These are phyloP conservation scores for Kwoniella botswanensis DNA, from an alignment of 768 basidiomycete genomes.

Conservation along the genomic window DNA sequence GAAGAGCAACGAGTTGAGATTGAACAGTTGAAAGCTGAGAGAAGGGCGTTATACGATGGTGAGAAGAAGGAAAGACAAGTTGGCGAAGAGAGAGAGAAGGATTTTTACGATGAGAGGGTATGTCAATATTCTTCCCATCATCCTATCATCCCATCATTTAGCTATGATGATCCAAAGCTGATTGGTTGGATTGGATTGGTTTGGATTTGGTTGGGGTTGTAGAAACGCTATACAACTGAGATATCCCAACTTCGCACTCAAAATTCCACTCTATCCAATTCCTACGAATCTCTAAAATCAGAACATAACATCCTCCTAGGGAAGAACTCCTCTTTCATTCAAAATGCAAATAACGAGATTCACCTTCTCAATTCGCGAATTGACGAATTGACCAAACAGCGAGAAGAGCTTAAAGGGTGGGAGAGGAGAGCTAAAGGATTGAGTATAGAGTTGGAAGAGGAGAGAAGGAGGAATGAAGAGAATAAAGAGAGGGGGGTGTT, in stretches of 20 bases:
- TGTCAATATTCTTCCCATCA: constrained; percentile 6
- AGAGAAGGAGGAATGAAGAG: constrained; percentile 38
- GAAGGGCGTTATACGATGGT: constrained; percentile 39
- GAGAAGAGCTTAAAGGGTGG: constrained; percentile 34
- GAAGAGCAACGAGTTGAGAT: constrained; percentile 41
- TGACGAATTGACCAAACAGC: constrained; percentile 33
- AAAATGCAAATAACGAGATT: constrained; percentile 21
- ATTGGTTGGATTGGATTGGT: constrained; percentile 5
- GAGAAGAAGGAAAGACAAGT: constrained; percentile 37
- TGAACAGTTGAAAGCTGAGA: constrained; percentile 40
- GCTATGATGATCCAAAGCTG: background rate
- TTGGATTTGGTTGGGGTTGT: background rate
- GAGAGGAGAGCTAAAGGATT: constrained; percentile 40
- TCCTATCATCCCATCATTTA: background rate
- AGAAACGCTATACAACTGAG: constrained; percentile 16
- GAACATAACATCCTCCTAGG: constrained; percentile 30
- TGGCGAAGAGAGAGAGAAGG: constrained; percentile 37
- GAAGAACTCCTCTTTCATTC: constrained; percentile 21
- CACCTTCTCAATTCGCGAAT: constrained; percentile 25
- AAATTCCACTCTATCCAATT: constrained; percentile 15
- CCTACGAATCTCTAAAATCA: constrained; percentile 26
- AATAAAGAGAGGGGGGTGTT: constrained; percentile 27
- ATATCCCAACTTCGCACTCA: constrained; percentile 22
- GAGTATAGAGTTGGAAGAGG: constrained; percentile 49
- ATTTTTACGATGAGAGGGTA: constrained; percentile 45